A percentile compares a stretch with the other conserved stretches of the same genome.
Evolutionary conservation across 148 eudicot genomes (phyloP).

Genomic region (Rhododendron griersonianum): DNA sequence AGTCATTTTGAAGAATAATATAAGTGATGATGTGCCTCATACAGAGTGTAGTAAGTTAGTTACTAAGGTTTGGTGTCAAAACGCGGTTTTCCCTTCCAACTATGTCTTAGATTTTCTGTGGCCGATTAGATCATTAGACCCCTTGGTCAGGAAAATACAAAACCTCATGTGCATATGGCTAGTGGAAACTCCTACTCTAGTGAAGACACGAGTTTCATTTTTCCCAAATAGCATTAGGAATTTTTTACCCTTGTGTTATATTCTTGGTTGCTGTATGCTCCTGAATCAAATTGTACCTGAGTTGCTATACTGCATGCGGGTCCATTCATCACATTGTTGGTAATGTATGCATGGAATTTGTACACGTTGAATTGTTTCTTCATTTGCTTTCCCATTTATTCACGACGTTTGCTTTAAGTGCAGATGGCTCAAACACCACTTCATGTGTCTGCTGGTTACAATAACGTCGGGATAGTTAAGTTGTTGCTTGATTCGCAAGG

Average conservation of each 20-base stretch:
- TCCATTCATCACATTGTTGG: background rate
- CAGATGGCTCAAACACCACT: slow-evolving; percentile 97
- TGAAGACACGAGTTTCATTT: background rate
- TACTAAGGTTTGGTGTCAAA: background rate
- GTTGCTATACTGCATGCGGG: background rate
- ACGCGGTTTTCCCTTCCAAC: background rate
- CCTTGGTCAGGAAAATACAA: background rate
- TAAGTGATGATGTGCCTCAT: background rate
- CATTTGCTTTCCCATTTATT: background rate
- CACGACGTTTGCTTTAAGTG: slow-evolving; percentile 3
- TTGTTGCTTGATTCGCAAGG: slow-evolving; percentile 66
- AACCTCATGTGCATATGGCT: background rate
- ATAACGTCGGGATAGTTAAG: slow-evolving; percentile 68
- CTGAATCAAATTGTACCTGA: background rate
- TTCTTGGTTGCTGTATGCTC: background rate
- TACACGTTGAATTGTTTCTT: background rate
- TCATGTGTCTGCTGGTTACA: slow-evolving; percentile 91
- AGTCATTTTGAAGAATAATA: background rate
- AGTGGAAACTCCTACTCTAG: background rate
- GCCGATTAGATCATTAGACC: background rate
- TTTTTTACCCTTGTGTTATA: background rate
- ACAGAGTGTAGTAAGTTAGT: background rate
- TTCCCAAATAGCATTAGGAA: background rate
- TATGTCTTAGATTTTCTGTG: background rate
- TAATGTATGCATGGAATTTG: background rate